A percentile compares a stretch with the other conserved stretches of the same genome.
Conservation (phyloP, 176 grass and related monocot species). For the Carex scoparia region DNA sequence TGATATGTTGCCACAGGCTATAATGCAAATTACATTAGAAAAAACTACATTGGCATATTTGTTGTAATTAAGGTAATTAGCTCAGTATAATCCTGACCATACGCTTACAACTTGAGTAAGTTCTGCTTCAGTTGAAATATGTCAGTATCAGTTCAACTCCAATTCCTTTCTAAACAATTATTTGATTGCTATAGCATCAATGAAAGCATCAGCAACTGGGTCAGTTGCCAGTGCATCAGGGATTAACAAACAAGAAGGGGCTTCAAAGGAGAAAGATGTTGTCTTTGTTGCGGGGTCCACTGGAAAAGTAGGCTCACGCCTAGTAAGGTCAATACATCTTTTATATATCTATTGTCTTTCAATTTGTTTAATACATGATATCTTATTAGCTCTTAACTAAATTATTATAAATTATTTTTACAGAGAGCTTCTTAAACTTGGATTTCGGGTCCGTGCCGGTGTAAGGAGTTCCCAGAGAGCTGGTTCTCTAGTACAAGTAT, state of each 20-base stretch:
- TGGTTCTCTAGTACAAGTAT: conserved; percentile 52
- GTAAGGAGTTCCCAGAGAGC: conserved; percentile 61
- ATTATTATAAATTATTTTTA: neutral
- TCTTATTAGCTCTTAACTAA: neutral
- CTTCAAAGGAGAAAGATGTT: conserved; percentile 29
- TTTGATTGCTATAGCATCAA: neutral
- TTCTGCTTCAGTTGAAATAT: neutral
- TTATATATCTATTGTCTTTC: neutral
- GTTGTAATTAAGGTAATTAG: neutral
- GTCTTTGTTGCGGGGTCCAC: conserved; percentile 49
- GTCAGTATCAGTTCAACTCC: neutral
- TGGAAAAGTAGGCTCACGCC: conserved; percentile 48
- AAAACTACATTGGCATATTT: neutral
- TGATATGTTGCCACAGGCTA: neutral
- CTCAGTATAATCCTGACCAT: neutral
- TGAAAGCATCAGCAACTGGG: conserved; percentile 2
- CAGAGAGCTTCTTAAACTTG: conserved; percentile 84
- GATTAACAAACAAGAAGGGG: conserved; percentile 9
- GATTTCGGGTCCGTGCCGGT: conserved; percentile 71
- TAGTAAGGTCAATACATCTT: conserved; percentile 25
- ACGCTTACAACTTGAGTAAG: neutral
- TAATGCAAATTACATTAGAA: neutral
- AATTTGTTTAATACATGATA: neutral
- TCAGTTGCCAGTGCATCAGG: conserved; percentile 19
- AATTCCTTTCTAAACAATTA: neutral